Evolutionary conservation across 1,284 basidiomycete genomes (phyloP), one percentile per base, ranked within the genome.

Genomic region (Microbotryum silenes-acaulis): DNA sequence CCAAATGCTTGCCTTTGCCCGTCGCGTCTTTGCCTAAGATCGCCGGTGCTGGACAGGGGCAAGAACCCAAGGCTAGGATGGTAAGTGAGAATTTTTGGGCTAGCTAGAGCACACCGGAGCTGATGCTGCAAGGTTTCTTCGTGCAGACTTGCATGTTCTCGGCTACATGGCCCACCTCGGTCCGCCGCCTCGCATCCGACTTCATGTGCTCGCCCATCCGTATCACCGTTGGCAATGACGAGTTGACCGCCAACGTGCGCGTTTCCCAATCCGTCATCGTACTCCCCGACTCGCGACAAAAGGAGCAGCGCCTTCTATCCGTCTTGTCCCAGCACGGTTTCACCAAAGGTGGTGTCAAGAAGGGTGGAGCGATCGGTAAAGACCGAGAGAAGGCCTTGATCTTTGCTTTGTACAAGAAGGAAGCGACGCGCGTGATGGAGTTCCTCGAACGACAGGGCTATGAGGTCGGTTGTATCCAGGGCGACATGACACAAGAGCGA

Each of bases 391-490:
- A 79, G 55, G 72, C 69, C 62, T 83, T 99, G 51, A 84, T 98
- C 51, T 99, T 99, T 75, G 94, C 89, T 1, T 80, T 98, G 52
- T 99, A 99, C 81, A 99, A 99, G 79, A 94, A 92, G 75, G 92
- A 99, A 77, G 90, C 93, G 1, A 83, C 89, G 52, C 83, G 96
- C 20, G 85, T 99, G 5, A 91, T 93, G 74, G 80, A 83, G 70
- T 89, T 84, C 69, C 83, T 99, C 21, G 79, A 81, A 57, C 80
- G 85, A 50, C 84, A 86, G 46, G 91, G 91, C 4, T 94, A 88
- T 79, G 78, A 82, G 49, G 92, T 96, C n/a, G 86, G 84, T 7
- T 69, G 65, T 55, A 81, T 97, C 57, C 92, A 97, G 74, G 94
- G 94, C 2, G 93, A 98, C 75, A 82, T 97, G 82, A 83, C 85